Evolutionary conservation across 2,329 filamentous ascomycete genomes (phyloP).

Genomic region (Nannizzia gypsea): DNA sequence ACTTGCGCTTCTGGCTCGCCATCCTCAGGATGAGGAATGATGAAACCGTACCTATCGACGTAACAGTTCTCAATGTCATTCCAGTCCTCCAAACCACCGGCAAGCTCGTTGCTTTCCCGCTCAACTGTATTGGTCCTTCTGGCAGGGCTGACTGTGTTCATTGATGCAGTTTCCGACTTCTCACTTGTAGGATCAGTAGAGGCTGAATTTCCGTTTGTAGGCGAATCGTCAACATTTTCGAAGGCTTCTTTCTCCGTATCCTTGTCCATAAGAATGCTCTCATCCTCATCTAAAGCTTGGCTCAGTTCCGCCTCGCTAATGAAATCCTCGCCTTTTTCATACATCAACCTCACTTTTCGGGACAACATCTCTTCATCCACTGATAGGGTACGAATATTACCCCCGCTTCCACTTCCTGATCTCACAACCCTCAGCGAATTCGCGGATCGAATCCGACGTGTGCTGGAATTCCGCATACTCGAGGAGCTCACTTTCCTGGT

Average conservation of each 20-base stretch:
- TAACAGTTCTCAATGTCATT: constrained; percentile 46
- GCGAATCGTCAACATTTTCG: background rate
- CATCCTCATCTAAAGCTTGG: constrained; percentile 26
- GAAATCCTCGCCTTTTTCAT: constrained; percentile 48
- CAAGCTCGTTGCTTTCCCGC: constrained; percentile 45
- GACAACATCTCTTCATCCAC: constrained; percentile 53
- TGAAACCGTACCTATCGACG: constrained; percentile 56
- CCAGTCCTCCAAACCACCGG: constrained; percentile 56
- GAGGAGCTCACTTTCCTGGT: constrained; percentile 14
- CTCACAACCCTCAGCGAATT: constrained; percentile 30
- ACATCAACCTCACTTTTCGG: constrained; percentile 52
- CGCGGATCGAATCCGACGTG: constrained; percentile 22
- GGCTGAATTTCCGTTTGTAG: constrained; percentile 12
- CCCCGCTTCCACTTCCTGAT: constrained; percentile 25
- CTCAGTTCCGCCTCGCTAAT: constrained; percentile 34
- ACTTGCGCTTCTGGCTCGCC: constrained; percentile 23
- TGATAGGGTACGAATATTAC: constrained; percentile 41
- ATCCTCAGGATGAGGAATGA: constrained; percentile 32
- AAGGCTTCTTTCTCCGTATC: background rate
- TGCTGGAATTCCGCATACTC: constrained; percentile 15
- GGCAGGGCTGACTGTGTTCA: constrained; percentile 13
- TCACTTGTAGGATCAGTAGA: constrained; percentile 19
- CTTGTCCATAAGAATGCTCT: constrained; percentile 22
- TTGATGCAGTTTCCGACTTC: constrained; percentile 20
- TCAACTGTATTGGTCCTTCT: constrained; percentile 18